phyloP scores from a whole-genome alignment of 192 early-diverging fungal genomes.

The Mortierella antarctica region DNA sequence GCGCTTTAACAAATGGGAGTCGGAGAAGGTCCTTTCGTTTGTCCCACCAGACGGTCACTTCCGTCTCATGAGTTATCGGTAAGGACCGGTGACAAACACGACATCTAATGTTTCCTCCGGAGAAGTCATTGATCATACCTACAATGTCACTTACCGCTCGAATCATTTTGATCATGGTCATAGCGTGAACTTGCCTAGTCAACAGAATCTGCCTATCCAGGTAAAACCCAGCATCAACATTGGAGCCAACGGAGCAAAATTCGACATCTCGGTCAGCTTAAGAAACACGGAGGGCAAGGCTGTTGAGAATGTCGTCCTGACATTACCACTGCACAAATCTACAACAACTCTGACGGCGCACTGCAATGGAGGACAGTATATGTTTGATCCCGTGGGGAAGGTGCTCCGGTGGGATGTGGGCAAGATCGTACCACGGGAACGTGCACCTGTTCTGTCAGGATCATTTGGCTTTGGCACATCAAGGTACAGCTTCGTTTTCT shows the following conservation, averaged over 20 bases:
- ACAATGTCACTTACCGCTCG: neutral
- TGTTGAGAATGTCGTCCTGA: conserved; percentile 71
- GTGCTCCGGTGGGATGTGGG: conserved; percentile 73
- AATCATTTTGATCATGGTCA: neutral
- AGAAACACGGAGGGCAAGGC: conserved; percentile 72
- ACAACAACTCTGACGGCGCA: conserved; percentile 68
- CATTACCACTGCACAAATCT: conserved; percentile 68
- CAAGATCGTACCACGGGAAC: conserved; percentile 66
- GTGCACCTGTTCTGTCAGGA: conserved; percentile 71
- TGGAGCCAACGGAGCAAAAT: conserved; percentile 70
- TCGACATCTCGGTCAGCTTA: conserved; percentile 74
- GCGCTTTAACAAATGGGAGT: conserved; percentile 81
- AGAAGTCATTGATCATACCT: neutral
- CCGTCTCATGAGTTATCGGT: conserved; percentile 86
- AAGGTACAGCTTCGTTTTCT: conserved; percentile 3
- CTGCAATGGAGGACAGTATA: conserved; percentile 72
- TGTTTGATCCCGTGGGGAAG: conserved; percentile 77
- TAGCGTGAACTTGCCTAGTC: conserved; percentile 68
- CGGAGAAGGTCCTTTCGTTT: conserved; percentile 85
- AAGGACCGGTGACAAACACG: neutral
- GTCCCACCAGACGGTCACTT: conserved; percentile 95
- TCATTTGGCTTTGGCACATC: conserved; percentile 60
- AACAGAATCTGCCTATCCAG: conserved; percentile 68
- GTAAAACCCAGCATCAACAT: conserved; percentile 71
- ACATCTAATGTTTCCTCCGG: neutral